Evolutionary conservation across 805 yeast genomes (phyloP).

Genomic region (Candida namnaoensis): DNA sequence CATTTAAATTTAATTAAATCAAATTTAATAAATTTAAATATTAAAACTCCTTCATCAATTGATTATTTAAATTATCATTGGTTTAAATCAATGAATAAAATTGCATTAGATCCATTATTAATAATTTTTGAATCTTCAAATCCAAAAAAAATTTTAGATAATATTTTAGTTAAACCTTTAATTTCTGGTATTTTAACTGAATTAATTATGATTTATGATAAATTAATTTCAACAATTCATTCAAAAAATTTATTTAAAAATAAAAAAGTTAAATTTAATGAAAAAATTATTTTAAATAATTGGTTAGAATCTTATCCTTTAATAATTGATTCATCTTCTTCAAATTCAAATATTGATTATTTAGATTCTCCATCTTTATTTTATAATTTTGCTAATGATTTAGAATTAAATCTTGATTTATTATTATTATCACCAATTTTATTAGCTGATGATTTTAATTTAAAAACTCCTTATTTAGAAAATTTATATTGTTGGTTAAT

Average conservation of each 20-base stretch:
- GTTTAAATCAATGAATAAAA: constrained; percentile 20
- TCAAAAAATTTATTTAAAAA: neutral
- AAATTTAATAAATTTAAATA: too few relatives aligned
- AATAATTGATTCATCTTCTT: neutral
- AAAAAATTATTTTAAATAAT: constrained; percentile 43
- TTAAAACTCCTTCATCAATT: neutral
- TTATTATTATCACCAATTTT: constrained; percentile 78
- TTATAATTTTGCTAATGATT: constrained; percentile 52
- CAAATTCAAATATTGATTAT: constrained; percentile 10
- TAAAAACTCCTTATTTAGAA: constrained; percentile 86
- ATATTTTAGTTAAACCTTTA: constrained; percentile 79
- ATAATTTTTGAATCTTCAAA: constrained; percentile 64
- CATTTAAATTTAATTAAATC: neutral
- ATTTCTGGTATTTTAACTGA: constrained; percentile 75
- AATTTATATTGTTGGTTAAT: constrained; percentile 69
- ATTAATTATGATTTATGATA: constrained; percentile 29
- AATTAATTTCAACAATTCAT: neutral
- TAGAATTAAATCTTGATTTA: constrained; percentile 63
- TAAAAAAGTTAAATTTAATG: constrained; percentile 25
- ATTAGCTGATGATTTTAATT: constrained; percentile 80
- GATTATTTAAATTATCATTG: neutral
- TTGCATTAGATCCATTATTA: constrained; percentile 71
- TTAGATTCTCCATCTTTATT: constrained; percentile 50
- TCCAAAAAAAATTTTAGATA: constrained; percentile 49
- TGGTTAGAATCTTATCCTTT: constrained; percentile 40